Conservation (phyloP, 176 grass and related monocot genomes). For the Zizania latifolia region DNA sequence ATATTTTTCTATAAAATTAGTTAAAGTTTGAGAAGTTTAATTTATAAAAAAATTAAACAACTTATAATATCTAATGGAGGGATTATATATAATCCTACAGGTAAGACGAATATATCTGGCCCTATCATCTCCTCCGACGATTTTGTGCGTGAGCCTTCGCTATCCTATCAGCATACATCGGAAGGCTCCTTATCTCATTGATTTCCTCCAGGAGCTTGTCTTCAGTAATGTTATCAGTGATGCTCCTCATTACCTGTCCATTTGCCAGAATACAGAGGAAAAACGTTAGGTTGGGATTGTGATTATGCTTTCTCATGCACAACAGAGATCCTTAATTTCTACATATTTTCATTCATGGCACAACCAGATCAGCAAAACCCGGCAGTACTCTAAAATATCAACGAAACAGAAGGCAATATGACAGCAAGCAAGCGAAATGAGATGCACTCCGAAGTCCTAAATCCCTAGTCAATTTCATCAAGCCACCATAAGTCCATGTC, state of each 20-base stretch:
- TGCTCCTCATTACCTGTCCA: constrained; percentile 73
- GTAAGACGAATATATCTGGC: not conserved
- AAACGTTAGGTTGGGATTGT: not conserved
- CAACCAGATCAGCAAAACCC: not conserved
- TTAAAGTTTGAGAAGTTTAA: no score
- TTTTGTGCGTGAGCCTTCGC: constrained; percentile 6
- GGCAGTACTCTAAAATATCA: not conserved
- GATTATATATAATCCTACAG: not conserved
- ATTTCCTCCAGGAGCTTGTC: constrained; percentile 64
- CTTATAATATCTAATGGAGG: no score
- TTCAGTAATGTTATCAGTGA: constrained; percentile 75
- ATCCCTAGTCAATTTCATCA: not conserved
- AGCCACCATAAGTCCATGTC: not conserved
- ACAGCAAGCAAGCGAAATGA: not conserved
- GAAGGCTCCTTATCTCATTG: constrained; percentile 51
- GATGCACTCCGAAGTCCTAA: not conserved
- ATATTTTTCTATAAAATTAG: no score
- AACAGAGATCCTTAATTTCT: not conserved
- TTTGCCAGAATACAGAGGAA: not conserved
- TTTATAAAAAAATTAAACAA: no score
- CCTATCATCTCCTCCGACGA: constrained; percentile 11
- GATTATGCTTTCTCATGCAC: not conserved
- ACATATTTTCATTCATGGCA: not conserved
- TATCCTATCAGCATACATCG: constrained; percentile 65
- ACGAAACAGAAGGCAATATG: not conserved